Conservation (phyloP, 1,284 basidiomycete species). For the Athelia psychrophila region DNA sequence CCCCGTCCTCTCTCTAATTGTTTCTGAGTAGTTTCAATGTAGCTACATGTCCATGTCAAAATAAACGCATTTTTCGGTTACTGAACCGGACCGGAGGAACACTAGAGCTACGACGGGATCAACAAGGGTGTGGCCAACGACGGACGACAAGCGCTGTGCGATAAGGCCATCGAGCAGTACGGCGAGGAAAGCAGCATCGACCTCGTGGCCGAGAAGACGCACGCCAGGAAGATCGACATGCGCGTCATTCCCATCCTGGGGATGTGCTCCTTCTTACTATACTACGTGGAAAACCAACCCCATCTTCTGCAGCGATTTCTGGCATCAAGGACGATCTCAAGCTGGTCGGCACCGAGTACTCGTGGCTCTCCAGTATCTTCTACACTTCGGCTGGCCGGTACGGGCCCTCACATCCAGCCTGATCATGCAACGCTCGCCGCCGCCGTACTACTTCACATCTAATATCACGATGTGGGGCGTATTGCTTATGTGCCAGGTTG, state of each 20-base stretch:
- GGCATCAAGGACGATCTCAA: neutral
- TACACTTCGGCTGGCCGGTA: constrained; percentile 32
- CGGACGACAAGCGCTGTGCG: no score
- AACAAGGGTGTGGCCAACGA: no score
- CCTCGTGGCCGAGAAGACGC: no score
- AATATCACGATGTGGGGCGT: constrained; percentile 37
- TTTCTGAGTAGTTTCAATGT: no score
- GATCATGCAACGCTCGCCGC: constrained; percentile 40
- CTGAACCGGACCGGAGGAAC: no score
- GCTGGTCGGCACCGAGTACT: neutral
- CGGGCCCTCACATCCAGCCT: constrained; percentile 46
- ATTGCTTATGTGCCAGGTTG: constrained; percentile 42
- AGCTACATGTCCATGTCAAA: no score
- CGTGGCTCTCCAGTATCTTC: neutral
- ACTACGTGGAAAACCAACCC: neutral
- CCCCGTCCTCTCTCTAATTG: no score
- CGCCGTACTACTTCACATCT: constrained; percentile 38
- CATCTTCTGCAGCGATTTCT: neutral
- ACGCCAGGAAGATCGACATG: neutral
- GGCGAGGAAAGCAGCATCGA: no score
- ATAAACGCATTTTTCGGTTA: no score
- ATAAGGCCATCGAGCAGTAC: no score
- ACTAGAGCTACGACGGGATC: no score
- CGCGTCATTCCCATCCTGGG: neutral
- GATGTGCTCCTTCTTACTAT: neutral